These are phyloP conservation scores for Leccinum griseonigrum DNA, from an alignment of 1,284 basidiomycete genomes.

Conservation along the genomic window DNA sequence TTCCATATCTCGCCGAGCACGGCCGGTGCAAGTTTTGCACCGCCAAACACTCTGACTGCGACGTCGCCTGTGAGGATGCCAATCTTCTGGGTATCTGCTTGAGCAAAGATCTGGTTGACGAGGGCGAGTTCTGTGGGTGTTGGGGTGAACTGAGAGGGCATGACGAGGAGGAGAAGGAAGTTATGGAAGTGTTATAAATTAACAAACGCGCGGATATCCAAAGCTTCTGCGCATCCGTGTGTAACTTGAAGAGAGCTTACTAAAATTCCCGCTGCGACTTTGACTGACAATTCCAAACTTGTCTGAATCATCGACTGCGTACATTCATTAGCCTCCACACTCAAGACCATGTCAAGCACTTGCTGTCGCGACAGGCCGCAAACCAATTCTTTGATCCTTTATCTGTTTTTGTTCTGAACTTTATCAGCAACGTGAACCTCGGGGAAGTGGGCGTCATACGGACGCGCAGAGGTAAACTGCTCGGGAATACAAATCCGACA, in stretches of 20 bases:
- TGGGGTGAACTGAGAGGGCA: slow-evolving; percentile 64
- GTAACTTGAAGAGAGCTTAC: background rate
- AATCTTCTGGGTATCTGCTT: slow-evolving; percentile 71
- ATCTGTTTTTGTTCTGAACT: background rate
- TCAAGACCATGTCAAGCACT: background rate
- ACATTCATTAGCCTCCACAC: background rate
- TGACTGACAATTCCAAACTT: background rate
- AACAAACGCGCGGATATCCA: slow-evolving; percentile 12
- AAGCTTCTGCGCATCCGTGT: slow-evolving; percentile 18
- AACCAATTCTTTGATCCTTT: background rate
- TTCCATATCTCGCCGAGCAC: slow-evolving; percentile 93
- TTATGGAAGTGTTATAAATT: slow-evolving; percentile 21
- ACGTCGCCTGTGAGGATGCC: slow-evolving; percentile 84
- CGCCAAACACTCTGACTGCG: slow-evolving; percentile 78
- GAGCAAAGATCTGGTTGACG: slow-evolving; percentile 66
- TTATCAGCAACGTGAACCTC: background rate
- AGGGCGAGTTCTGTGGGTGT: slow-evolving; percentile 65
- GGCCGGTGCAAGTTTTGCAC: slow-evolving; percentile 74
- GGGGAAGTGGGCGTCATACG: background rate
- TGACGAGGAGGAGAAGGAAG: slow-evolving; percentile 29
- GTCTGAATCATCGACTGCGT: too few relatives aligned
- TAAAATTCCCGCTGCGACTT: background rate
- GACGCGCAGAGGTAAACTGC: background rate
- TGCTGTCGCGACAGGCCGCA: background rate
- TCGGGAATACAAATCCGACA: background rate